A percentile compares a stretch with the other conserved stretches of the same genome.
Conservation (phyloP, 176 grass and related monocot genomes). For the Saccharum spontaneum region DNA sequence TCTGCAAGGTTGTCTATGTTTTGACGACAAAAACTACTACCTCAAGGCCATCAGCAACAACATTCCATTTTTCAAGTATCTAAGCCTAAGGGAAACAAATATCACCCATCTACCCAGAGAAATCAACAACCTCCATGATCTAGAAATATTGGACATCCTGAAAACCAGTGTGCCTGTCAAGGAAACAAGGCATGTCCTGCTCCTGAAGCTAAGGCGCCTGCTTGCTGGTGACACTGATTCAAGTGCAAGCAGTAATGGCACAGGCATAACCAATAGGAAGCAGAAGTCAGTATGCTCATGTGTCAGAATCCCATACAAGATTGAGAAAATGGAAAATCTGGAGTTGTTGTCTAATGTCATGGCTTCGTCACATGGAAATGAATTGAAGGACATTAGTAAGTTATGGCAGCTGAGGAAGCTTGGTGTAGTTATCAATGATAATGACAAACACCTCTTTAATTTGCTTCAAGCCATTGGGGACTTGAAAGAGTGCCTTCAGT, state of each 20-base stretch:
- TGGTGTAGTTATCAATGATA: background rate
- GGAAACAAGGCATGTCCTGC: too few relatives aligned
- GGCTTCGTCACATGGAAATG: background rate
- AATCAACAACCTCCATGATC: too few relatives aligned
- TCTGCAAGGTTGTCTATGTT: too few relatives aligned
- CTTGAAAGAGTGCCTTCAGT: background rate
- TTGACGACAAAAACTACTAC: too few relatives aligned
- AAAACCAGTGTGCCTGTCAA: background rate
- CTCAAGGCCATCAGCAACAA: too few relatives aligned
- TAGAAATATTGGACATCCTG: slow-evolving; percentile 14
- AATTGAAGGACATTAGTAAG: slow-evolving; percentile 13
- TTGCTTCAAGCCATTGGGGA: slow-evolving; percentile 14
- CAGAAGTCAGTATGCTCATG: background rate
- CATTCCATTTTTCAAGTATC: too few relatives aligned
- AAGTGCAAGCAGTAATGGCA: too few relatives aligned
- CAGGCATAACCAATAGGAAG: background rate
- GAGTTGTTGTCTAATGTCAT: slow-evolving; percentile 5
- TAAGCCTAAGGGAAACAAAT: too few relatives aligned
- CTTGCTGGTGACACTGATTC: too few relatives aligned
- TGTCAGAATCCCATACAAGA: background rate
- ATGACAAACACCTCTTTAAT: background rate
- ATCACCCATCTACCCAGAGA: too few relatives aligned
- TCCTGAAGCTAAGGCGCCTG: too few relatives aligned
- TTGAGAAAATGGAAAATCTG: background rate
- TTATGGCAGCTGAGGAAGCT: slow-evolving; percentile 32